phyloP scores from a whole-genome alignment of 768 basidiomycete genomes.

The Collybia mongolica region DNA sequence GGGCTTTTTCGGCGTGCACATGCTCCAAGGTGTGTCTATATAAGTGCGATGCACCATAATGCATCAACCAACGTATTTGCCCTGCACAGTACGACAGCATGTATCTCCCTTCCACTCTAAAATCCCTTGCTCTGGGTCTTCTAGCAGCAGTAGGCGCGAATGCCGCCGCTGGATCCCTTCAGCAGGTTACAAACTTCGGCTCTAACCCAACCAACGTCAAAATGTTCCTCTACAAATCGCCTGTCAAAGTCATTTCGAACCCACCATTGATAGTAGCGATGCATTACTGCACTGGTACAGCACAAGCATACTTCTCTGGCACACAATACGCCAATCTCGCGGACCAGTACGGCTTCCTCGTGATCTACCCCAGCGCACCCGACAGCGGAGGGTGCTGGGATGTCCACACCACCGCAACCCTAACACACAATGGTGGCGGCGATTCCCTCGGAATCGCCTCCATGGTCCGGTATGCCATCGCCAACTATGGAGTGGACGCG shows the following conservation, averaged over 20 bases:
- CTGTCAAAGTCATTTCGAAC: constrained; percentile 33
- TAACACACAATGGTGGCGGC: constrained; percentile 54
- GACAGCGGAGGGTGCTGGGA: constrained; percentile 51
- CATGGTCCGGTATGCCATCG: constrained; percentile 45
- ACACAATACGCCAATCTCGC: constrained; percentile 50
- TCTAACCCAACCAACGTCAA: constrained; percentile 52
- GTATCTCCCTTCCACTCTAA: not conserved
- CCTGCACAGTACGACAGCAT: no score
- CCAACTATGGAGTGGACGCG: constrained; percentile 44
- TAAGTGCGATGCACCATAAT: no score
- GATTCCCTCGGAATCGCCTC: constrained; percentile 53
- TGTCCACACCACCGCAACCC: constrained; percentile 45
- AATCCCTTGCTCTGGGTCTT: constrained; percentile 13
- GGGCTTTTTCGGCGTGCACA: no score
- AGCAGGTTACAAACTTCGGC: constrained; percentile 46
- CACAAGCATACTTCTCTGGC: constrained; percentile 48
- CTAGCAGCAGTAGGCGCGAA: constrained; percentile 16
- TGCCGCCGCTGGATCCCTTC: constrained; percentile 31
- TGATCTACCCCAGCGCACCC: constrained; percentile 48
- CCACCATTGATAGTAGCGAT: constrained; percentile 52
- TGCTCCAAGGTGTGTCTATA: no score
- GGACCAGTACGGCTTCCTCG: constrained; percentile 47
- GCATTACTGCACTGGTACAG: constrained; percentile 52
- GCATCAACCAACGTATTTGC: no score
- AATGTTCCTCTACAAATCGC: constrained; percentile 41